Evolutionary conservation across 2,329 filamentous ascomycete genomes (phyloP), one percentile per base, ranked within the genome.

Genomic region (Sphaceloma murrayae): DNA sequence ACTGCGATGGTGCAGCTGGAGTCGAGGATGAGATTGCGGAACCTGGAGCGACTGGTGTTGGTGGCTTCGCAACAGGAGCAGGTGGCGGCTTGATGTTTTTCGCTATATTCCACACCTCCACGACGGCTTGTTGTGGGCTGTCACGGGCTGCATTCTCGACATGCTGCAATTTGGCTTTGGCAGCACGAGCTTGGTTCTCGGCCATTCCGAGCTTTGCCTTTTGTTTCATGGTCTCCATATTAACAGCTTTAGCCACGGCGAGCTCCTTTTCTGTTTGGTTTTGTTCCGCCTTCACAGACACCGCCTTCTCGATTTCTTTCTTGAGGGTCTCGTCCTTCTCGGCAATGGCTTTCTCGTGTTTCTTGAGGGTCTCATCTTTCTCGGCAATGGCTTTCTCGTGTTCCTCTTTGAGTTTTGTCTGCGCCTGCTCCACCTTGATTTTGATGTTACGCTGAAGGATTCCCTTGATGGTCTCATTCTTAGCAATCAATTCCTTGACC

Each of bases 31-130:
- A 18, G 49, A 13, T 31, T 30, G 29, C 19, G 39, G n/a, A 33
- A n/a, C n/a, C n/a, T n/a, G n/a, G n/a, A n/a, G n/a, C n/a, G n/a
- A n/a, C n/a, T n/a, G n/a, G n/a, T n/a, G n/a, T n/a, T n/a, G n/a
- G n/a, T n/a, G n/a, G 48, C 7, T 46, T 34, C 7, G 51, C 21
- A 32, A 43, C 26, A 8, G 52, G 46, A 36, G 54, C 45, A 10
- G 52, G 54, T 30, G 57, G 46, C 32, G 58, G 52, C 42, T 60
- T 55, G 14, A 77, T 74, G 43, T 65, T 69, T 63, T 89, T 88
- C 0, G 82, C 87, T 44, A 84, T 67, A 51, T 82, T 78, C 84
- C 85, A 95, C 0, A 95, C 88, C 62, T 95, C 87, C 7, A 69
- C 75, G 3, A 96, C 86, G 0, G 87, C 77, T 58, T 78, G 80